These are phyloP conservation scores for Chaetomidium leptoderma DNA, from an alignment of 495 filamentous ascomycete species.

Conservation along the genomic window DNA sequence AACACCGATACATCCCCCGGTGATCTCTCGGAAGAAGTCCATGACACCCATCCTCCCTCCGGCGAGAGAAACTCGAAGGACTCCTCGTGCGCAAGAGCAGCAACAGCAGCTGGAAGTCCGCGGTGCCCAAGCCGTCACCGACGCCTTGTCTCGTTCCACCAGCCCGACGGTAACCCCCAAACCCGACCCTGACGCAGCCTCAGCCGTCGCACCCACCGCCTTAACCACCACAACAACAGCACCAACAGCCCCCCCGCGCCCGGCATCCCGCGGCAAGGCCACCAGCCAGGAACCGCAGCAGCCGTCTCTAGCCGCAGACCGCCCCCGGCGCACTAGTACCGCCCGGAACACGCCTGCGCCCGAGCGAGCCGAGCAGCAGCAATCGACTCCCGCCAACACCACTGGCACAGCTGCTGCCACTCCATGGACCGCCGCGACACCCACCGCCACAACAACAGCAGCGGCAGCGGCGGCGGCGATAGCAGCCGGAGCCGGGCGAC, in stretches of 20 bases:
- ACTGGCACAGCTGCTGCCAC: neutral
- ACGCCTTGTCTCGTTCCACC: conserved; percentile 30
- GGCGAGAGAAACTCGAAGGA: conserved; percentile 37
- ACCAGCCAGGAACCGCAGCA: conserved; percentile 46
- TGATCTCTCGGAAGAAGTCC: conserved; percentile 46
- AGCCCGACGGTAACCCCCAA: conserved; percentile 34
- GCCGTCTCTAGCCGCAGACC: conserved; percentile 43
- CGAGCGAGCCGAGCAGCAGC: conserved; percentile 22
- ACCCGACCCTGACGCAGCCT: conserved; percentile 27
- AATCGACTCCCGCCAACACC: neutral
- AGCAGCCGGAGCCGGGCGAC: neutral
- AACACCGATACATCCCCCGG: conserved; percentile 30
- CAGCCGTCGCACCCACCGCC: conserved; percentile 16
- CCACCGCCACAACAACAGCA: neutral
- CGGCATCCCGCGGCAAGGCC: conserved; percentile 47
- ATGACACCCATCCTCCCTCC: conserved; percentile 53
- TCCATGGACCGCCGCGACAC: neutral
- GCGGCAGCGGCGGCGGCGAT: neutral
- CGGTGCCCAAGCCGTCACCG: conserved; percentile 27
- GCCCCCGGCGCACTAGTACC: conserved; percentile 53
- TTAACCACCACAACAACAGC: conserved; percentile 23
- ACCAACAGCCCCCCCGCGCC: conserved; percentile 33
- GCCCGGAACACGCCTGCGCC: conserved; percentile 55
- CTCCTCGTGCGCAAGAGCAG: conserved; percentile 30
- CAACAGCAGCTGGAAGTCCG: conserved; percentile 22